Base-by-base conservation (phyloP, 768 basidiomycete genomes). In the Leccinum barrowsii region DNA sequence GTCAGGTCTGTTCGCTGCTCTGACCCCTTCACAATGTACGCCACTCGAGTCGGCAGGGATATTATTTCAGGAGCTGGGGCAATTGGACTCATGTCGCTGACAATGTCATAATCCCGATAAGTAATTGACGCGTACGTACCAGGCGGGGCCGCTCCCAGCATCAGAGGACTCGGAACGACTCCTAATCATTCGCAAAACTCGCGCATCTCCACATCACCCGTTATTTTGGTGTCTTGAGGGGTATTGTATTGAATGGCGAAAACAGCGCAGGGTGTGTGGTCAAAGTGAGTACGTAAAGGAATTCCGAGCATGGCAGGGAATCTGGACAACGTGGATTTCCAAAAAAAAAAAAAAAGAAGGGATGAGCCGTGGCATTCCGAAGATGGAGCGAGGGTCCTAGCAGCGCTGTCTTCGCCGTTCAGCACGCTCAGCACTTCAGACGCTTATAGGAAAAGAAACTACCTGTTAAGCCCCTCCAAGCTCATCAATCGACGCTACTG, bases 391-490 rank as follows among this genome's bases (percentile, higher is more conserved):
- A 40, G 61, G 32, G 11, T 1, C 1, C 30, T 3, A 10, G 8
- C 11, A 17, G 11, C 30, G 11, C 28, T 24, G 5, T 17, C 7
- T 50, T 30, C 24, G 35, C 21, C 5, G 22, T 7, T 7, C 37
- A 12, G 17, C 17, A 22, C 7, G 10, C 7, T 40, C 15, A 55
- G 42, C 37, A 0, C 2, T 0, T 17, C 76, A 78, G 11, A 80
- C 78, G 0, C 73, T 80, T 24, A 79, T 77, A 74, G n/a, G 69
- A 73, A 37, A 63, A 59, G 35, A n/a, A 59, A 21, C 56, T 64
- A 19, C 64, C 67, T 54, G 54, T 42, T 0, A 62, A 65, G 46
- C 53, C 17, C 35, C 13, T 8, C 63, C 5, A 65, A 62, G 34
- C 11, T n/a, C 7, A 56, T 72, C 77, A 1, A 70, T 70, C 3